Percentiles rank a stretch among this genome's conserved stretches.
These are phyloP conservation scores for Erodium maritimum DNA, from an alignment of 345 rosid genomes.

Conservation along the genomic window DNA sequence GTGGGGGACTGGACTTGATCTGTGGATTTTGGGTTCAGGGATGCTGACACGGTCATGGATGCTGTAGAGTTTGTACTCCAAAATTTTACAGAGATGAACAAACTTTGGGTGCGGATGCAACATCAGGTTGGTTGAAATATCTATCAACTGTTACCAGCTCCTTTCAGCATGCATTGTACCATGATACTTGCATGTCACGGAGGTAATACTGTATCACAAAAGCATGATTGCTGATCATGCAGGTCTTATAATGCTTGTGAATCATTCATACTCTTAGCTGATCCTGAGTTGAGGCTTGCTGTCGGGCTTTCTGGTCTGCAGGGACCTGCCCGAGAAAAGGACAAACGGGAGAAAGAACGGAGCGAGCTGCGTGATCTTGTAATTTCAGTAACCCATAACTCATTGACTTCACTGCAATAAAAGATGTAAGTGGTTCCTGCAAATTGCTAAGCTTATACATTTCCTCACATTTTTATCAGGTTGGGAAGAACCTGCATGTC, in stretches of 20 bases:
- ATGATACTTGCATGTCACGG: slow-evolving; percentile 50
- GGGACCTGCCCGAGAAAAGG: slow-evolving; percentile 99
- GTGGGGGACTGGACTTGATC: slow-evolving; percentile 5
- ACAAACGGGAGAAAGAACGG: slow-evolving; percentile 96
- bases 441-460: slow-evolving; percentile 17
- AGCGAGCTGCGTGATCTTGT: slow-evolving; percentile 99
- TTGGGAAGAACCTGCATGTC: slow-evolving; percentile 97
- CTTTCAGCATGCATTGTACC: slow-evolving; percentile 48
- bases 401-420: slow-evolving; percentile 32
- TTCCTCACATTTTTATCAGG: slow-evolving; percentile 39
- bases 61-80: slow-evolving; percentile 95
- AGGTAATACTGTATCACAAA: slow-evolving; percentile 62
- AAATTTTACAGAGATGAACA: slow-evolving; percentile 99
- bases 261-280: slow-evolving; percentile 90
- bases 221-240: slow-evolving; percentile 97
- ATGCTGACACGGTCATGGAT: slow-evolving; percentile 84
- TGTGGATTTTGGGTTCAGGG: slow-evolving; percentile 30
- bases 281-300: slow-evolving; percentile 97
- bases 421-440: slow-evolving; percentile 17
- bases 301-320: slow-evolving; percentile 99
- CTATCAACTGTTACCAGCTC: slow-evolving; percentile 38
- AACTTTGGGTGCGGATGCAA: slow-evolving; percentile 99
- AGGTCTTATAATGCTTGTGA: slow-evolving; percentile 89
- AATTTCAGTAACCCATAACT: slow-evolving; percentile 39
- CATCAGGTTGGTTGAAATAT: slow-evolving; percentile 93